Evolutionary conservation across 306 rosid species (phyloP).

Genomic region (Begonia fuchsioides): DNA sequence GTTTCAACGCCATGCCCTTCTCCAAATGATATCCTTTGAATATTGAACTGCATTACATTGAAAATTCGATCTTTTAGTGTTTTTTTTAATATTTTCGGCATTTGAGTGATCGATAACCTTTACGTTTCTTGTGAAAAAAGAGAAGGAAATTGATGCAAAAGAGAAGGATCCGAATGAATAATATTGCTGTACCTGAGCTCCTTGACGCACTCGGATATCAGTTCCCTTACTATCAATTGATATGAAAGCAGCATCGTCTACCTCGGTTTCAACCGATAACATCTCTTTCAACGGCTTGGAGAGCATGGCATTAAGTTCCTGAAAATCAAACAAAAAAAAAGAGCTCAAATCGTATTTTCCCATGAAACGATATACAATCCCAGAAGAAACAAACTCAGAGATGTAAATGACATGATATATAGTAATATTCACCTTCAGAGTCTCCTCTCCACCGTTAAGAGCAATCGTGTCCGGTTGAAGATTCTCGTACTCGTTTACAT

Average conservation of each 20-base stretch:
- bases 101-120: too few relatives aligned
- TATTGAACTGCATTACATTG: conserved; percentile 54
- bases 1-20: conserved; percentile 86
- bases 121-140: too few relatives aligned
- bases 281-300: conserved; percentile 88
- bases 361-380: not conserved
- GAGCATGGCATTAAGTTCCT: conserved; percentile 91
- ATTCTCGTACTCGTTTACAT: conserved; percentile 84
- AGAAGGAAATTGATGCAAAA: too few relatives aligned
- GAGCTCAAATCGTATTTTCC: not conserved
- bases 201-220: conserved; percentile 93
- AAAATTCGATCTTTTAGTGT: not conserved
- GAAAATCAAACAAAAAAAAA: not conserved
- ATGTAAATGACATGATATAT: too few relatives aligned
- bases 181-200: conserved; percentile 60
- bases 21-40: conserved; percentile 86
- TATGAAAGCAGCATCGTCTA: conserved; percentile 95
- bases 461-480: conserved; percentile 97
- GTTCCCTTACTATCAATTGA: conserved; percentile 96
- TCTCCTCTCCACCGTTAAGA: conserved; percentile 88
- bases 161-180: not conserved
- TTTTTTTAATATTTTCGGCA: too few relatives aligned
- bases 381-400: too few relatives aligned
- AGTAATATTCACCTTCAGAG: conserved; percentile 54
- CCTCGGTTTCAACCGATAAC: conserved; percentile 67